Evolutionary conservation across 2,329 filamentous ascomycete genomes (phyloP).

Genomic region (Colletotrichum aenigma): DNA sequence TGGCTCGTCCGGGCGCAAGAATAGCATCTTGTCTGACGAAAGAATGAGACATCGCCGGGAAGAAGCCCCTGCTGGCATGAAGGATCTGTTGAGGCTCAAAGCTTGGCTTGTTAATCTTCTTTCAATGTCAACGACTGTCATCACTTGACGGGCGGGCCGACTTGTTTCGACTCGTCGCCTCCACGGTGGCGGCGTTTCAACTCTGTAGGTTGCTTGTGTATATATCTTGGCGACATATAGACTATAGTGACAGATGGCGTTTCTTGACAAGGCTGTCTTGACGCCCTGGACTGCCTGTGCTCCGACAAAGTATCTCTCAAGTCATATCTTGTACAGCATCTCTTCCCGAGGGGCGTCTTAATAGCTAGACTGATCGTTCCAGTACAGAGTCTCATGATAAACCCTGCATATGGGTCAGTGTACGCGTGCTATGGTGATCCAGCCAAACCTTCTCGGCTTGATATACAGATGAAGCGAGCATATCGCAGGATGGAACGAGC

Average conservation of each 20-base stretch:
- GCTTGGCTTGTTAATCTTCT: conserved; percentile 3
- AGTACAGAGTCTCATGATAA: conserved; percentile 53
- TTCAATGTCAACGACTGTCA: conserved; percentile 2
- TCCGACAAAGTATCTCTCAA: background rate
- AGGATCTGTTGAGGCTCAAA: conserved; percentile 15
- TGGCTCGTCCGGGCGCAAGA: background rate
- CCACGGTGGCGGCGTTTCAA: conserved; percentile 13
- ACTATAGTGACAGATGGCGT: conserved; percentile 7
- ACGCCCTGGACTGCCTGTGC: background rate
- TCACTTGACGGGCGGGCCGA: conserved; percentile 2
- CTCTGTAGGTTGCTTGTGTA: background rate
- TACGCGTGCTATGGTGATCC: background rate
- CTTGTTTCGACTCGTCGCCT: conserved; percentile 9
- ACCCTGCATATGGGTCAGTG: conserved; percentile 29
- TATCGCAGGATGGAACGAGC: background rate
- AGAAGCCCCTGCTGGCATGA: background rate
- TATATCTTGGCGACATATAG: conserved; percentile 4
- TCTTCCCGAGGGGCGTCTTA: conserved; percentile 24
- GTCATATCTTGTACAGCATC: background rate
- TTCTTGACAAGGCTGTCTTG: conserved; percentile 8
- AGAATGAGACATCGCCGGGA: background rate
- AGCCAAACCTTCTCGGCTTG: background rate
- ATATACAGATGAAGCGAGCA: background rate
- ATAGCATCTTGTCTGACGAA: background rate
- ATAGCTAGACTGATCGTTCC: conserved; percentile 54